Conservation (phyloP, 495 filamentous ascomycete species). For the Tuber brumale region DNA sequence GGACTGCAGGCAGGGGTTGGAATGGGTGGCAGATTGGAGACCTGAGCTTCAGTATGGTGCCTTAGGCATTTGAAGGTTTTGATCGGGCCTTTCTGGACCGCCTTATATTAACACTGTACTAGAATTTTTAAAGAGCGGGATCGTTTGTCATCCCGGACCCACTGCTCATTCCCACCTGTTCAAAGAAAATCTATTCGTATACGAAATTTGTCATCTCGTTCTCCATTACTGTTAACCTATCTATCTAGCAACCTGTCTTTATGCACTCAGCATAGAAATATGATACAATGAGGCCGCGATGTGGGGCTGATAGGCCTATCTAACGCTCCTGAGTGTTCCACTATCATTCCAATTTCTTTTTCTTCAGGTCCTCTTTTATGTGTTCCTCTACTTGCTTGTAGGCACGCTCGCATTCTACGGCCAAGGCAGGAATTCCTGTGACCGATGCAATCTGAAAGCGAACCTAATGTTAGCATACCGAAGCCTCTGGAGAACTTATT, state of each 20-base stretch:
- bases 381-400: constrained; percentile 75
- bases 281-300: not conserved
- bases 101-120: not conserved
- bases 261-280: not conserved
- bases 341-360: not conserved
- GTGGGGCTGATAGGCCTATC: not conserved
- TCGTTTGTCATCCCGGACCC: not conserved
- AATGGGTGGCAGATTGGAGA: not conserved
- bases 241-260: not conserved
- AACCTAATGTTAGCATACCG: constrained; percentile 51
- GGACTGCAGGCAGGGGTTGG: not conserved
- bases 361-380: constrained; percentile 45
- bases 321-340: not conserved
- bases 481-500: not conserved
- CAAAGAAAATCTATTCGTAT: not conserved
- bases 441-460: constrained; percentile 55
- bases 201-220: not conserved
- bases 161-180: not conserved
- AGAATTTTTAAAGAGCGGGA: not conserved
- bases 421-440: constrained; percentile 73
- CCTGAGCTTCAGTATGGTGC: not conserved
- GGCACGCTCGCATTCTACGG: constrained; percentile 81
- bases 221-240: not conserved
- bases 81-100: not conserved
- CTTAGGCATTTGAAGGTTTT: not conserved